Percentiles rank a stretch among this genome's conserved stretches.
These are phyloP conservation scores for Tetracladium setigerum DNA, from an alignment of 495 filamentous ascomycete genomes.

Conservation along the genomic window DNA sequence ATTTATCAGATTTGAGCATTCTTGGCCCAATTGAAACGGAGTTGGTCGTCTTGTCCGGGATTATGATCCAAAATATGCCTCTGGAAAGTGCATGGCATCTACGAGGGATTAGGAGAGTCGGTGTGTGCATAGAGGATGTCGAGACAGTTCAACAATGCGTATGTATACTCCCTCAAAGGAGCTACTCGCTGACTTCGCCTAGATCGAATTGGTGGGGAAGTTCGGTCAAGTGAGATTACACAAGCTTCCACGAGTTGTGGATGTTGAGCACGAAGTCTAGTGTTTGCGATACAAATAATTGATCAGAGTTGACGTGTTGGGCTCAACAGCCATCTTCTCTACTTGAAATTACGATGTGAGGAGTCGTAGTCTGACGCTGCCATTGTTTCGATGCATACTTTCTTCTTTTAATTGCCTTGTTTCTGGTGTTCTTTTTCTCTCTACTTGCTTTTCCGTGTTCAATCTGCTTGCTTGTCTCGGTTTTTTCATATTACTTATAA, in stretches of 20 bases:
- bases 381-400: too few relatives aligned
- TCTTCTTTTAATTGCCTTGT: too few relatives aligned
- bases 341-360: too few relatives aligned
- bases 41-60: constrained; percentile 44
- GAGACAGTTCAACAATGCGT: constrained; percentile 30
- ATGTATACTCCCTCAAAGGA: constrained; percentile 1
- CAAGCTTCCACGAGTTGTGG: constrained; percentile 14
- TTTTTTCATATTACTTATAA: too few relatives aligned
- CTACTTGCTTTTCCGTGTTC: too few relatives aligned
- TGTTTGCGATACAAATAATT: background rate
- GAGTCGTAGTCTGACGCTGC: too few relatives aligned
- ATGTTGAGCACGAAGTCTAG: constrained; percentile 18
- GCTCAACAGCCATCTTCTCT: too few relatives aligned
- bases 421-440: too few relatives aligned
- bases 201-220: constrained; percentile 18
- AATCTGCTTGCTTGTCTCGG: too few relatives aligned
- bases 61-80: constrained; percentile 51
- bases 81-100: constrained; percentile 51
- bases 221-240: constrained; percentile 9
- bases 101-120: constrained; percentile 43
- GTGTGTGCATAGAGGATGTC: constrained; percentile 41
- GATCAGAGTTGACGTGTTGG: too few relatives aligned
- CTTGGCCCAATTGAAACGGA: constrained; percentile 47
- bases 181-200: background rate
- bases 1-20: constrained; percentile 45